These are phyloP conservation scores for Condylostoma magnum DNA, from an alignment of 169 alveolate species.

Conservation along the genomic window DNA sequence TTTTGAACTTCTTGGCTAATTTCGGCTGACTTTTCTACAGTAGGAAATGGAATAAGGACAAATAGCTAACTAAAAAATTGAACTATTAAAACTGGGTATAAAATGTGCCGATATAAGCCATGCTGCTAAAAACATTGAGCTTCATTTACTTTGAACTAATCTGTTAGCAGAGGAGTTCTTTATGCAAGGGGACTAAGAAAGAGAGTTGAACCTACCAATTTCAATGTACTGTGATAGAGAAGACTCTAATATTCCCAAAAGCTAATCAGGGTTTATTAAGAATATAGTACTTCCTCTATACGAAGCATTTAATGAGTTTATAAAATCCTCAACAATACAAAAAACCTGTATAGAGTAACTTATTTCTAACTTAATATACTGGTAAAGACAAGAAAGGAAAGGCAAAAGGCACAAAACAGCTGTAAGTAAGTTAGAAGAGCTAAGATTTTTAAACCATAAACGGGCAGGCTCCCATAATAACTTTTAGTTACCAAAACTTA, in stretches of 20 bases:
- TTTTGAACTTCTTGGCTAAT: slow-evolving; percentile 83
- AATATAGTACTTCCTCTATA: slow-evolving; percentile 90
- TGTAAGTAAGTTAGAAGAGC: too few relatives aligned
- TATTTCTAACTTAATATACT: too few relatives aligned
- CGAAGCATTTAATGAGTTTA: too few relatives aligned
- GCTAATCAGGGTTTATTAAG: slow-evolving; percentile 65
- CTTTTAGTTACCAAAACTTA: too few relatives aligned
- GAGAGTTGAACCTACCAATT: slow-evolving; percentile 52
- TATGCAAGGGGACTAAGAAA: slow-evolving; percentile 72
- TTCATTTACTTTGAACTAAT: slow-evolving; percentile 8
- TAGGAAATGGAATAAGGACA: too few relatives aligned
- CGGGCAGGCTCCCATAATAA: too few relatives aligned
- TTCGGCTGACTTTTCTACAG: slow-evolving; percentile 80
- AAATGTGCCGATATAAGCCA: slow-evolving; percentile 33
- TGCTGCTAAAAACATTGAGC: slow-evolving; percentile 19
- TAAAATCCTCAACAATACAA: too few relatives aligned
- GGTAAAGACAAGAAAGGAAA: too few relatives aligned
- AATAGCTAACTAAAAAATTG: slow-evolving; percentile 70
- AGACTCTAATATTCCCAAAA: slow-evolving; percentile 48
- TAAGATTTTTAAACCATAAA: too few relatives aligned
- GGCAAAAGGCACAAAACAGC: too few relatives aligned
- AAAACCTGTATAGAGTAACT: too few relatives aligned
- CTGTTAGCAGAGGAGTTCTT: slow-evolving; percentile 60
- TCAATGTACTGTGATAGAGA: slow-evolving; percentile 66
- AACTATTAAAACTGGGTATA: slow-evolving; percentile 70